Percentiles rank a stretch among this genome's conserved stretches.
phyloP scores from a whole-genome alignment of 495 filamentous ascomycete species.

The Tuber magnatum region DNA sequence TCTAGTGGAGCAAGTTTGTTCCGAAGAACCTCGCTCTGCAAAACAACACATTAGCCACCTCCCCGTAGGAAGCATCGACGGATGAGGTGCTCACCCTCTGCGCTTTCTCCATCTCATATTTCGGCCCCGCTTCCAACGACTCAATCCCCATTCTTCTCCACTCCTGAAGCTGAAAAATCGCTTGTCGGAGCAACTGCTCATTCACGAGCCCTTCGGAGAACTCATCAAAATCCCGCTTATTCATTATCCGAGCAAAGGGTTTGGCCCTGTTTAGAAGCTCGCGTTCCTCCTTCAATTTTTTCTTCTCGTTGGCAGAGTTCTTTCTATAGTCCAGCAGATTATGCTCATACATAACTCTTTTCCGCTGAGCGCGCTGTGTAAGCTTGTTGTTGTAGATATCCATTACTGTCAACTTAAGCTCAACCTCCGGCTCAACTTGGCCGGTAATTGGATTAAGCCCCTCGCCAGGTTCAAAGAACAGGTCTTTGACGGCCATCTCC shows the following conservation, averaged over 20 bases:
- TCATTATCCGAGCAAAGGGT: slow-evolving; percentile 96
- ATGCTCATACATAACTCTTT: slow-evolving; percentile 95
- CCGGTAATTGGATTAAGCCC: slow-evolving; percentile 75
- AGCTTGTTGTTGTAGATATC: slow-evolving; percentile 95
- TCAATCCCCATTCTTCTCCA: slow-evolving; percentile 80
- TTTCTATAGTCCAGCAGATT: slow-evolving; percentile 85
- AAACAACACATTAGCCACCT: slow-evolving; percentile 6
- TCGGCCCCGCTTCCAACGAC: slow-evolving; percentile 78
- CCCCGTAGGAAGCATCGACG: not conserved
- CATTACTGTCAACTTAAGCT: slow-evolving; percentile 95
- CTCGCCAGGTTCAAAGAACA: slow-evolving; percentile 95
- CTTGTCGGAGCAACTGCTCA: slow-evolving; percentile 82
- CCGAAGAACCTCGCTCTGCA: slow-evolving; percentile 37
- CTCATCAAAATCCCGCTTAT: slow-evolving; percentile 76
- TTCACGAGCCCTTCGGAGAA: slow-evolving; percentile 76
- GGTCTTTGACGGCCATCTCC: slow-evolving; percentile 94
- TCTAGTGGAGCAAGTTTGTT: slow-evolving; percentile 37
- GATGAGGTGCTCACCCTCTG: slow-evolving; percentile 47
- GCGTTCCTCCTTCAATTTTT: slow-evolving; percentile 86
- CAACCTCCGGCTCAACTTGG: slow-evolving; percentile 85
- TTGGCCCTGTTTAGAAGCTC: slow-evolving; percentile 88
- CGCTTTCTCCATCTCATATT: slow-evolving; percentile 88
- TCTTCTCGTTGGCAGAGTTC: slow-evolving; percentile 81
- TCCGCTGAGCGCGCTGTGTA: slow-evolving; percentile 85
- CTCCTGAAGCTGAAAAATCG: slow-evolving; percentile 84